These are phyloP conservation scores for Phytophthora citrophthora DNA, from an alignment of 352 stramenopile species.

Conservation along the genomic window DNA sequence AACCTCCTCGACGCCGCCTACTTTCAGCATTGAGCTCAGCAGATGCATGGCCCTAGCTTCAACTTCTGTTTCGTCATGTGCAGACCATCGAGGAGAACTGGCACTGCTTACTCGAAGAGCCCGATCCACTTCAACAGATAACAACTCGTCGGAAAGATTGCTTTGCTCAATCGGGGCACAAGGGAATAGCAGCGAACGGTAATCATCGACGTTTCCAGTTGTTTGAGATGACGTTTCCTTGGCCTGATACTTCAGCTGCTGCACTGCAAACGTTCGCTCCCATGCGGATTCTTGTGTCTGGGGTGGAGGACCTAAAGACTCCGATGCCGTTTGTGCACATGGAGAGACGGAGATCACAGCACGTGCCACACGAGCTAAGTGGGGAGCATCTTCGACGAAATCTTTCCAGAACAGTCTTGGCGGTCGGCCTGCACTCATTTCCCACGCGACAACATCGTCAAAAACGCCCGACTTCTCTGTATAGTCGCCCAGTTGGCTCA, in stretches of 20 bases:
- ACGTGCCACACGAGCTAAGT: conserved; percentile 47
- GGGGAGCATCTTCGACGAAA: conserved; percentile 47
- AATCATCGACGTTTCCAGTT: conserved; percentile 1
- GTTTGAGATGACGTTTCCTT: conserved; percentile 1
- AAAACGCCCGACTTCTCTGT: conserved; percentile 45
- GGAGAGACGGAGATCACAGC: conserved; percentile 37
- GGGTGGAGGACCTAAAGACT: conserved; percentile 5
- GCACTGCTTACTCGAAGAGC: conserved; percentile 2
- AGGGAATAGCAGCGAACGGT: conserved; percentile 28
- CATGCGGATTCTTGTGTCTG: conserved; percentile 15
- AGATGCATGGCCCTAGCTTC: conserved; percentile 14
- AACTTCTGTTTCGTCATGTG: conserved; percentile 14
- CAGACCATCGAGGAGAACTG: conserved; percentile 6
- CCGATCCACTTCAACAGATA: conserved; percentile 12
- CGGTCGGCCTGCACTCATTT: conserved; percentile 48
- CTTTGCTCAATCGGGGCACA: conserved; percentile 1
- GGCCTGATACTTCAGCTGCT: conserved; percentile 39
- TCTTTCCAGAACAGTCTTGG: conserved; percentile 58
- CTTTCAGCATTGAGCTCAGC: conserved; percentile 11
- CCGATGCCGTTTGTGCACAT: conserved; percentile 19
- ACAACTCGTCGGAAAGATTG: conserved; percentile 2
- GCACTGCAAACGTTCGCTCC: conserved; percentile 31
- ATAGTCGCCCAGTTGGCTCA: conserved; percentile 50
- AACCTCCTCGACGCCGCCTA: neutral
- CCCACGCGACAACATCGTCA: conserved; percentile 50